phyloP scores from a whole-genome alignment of 129 eudicot genomes.

The Tagetes erecta region DNA sequence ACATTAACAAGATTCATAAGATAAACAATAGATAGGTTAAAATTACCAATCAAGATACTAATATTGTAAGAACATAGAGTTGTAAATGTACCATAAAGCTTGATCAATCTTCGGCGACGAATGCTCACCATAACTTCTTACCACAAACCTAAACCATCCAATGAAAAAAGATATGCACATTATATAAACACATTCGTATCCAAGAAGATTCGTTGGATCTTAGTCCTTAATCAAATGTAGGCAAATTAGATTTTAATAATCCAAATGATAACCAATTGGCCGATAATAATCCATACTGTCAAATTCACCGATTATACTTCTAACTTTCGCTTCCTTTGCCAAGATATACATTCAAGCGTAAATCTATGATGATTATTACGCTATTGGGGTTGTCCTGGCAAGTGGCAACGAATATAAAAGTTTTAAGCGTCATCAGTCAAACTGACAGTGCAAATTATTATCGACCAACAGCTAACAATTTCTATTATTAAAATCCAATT shows the following conservation, averaged over 20 bases:
- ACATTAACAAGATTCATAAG: not conserved
- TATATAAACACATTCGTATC: slow-evolving; percentile 9
- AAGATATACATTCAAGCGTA: too few species aligned
- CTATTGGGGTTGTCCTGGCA: too few species aligned
- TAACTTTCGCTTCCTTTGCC: too few species aligned
- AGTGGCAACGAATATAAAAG: too few species aligned
- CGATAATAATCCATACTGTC: not conserved
- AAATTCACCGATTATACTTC: too few species aligned
- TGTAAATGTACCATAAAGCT: slow-evolving; percentile 38
- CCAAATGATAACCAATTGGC: not conserved
- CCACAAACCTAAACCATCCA: slow-evolving; percentile 26
- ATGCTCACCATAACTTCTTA: slow-evolving; percentile 90
- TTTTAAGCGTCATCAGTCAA: too few species aligned
- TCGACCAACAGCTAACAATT: too few species aligned
- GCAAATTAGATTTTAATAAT: too few species aligned
- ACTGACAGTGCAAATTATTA: too few species aligned
- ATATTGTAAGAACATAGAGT: not conserved
- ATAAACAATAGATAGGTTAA: not conserved
- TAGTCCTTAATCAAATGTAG: too few species aligned
- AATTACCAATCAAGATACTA: not conserved
- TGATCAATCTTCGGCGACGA: slow-evolving; percentile 46
- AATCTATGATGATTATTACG: too few species aligned
- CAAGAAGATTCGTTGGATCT: not conserved
- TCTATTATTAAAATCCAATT: too few species aligned
- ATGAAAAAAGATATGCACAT: not conserved